Conservation (phyloP, 257 asterid species). For the Phtheirospermum japonicum region DNA sequence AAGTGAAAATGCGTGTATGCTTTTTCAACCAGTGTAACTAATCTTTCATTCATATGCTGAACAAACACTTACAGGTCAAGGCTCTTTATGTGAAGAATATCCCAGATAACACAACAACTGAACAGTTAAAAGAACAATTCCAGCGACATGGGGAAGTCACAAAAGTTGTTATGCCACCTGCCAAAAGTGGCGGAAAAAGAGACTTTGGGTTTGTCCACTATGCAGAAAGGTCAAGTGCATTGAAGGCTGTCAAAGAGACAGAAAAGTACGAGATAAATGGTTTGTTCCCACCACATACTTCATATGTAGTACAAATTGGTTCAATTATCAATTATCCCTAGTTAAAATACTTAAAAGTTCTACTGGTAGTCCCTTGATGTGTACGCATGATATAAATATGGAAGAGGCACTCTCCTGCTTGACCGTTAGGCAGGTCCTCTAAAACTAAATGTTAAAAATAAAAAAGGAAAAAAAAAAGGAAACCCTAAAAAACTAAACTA, state of each 20-base stretch:
- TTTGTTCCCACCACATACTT: conserved; percentile 29
- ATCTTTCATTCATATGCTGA: not conserved
- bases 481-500: no score
- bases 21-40: not conserved
- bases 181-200: conserved; percentile 89
- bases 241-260: conserved; percentile 76
- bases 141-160: conserved; percentile 89
- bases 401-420: no score
- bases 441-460: no score
- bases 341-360: not conserved
- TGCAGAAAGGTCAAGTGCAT: conserved; percentile 91
- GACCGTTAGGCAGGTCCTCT: no score
- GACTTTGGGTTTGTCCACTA: conserved; percentile 87
- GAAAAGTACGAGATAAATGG: conserved; percentile 88
- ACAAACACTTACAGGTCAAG: conserved; percentile 59
- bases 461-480: no score
- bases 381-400: no score
- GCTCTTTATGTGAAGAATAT: conserved; percentile 92
- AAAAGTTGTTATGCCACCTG: conserved; percentile 94
- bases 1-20: not conserved
- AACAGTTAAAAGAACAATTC: conserved; percentile 76
- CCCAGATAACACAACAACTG: conserved; percentile 80
- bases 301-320: not conserved
- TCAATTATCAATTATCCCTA: not conserved
- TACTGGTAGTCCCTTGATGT: no score